Percentiles rank a stretch among this genome's conserved stretches.
These are phyloP conservation scores for Scytalidium sp. DNA, from an alignment of 2,329 filamentous ascomycete genomes.

Conservation along the genomic window DNA sequence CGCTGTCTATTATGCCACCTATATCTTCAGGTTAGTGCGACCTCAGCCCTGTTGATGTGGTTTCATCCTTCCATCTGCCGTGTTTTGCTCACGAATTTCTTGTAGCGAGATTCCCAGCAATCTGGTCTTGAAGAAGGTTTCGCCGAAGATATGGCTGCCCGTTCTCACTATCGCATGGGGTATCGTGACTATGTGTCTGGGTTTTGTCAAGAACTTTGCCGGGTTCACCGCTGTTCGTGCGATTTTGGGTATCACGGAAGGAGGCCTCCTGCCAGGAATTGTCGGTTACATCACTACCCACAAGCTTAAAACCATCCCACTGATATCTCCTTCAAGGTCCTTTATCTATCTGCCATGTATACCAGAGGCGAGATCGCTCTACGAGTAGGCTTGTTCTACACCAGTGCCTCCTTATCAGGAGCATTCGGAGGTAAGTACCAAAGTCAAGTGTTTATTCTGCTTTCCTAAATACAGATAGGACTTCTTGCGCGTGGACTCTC, in stretches of 20 bases:
- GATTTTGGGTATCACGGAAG: conserved; percentile 61
- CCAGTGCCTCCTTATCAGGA: conserved; percentile 61
- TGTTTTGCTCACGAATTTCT: neutral
- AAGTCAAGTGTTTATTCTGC: conserved; percentile 24
- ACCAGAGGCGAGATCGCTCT: conserved; percentile 38
- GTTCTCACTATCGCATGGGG: conserved; percentile 66
- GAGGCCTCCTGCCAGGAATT: conserved; percentile 64
- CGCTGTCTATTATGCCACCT: conserved; percentile 63
- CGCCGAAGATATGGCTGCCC: conserved; percentile 59
- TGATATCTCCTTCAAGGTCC: conserved; percentile 35
- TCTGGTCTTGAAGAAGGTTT: conserved; percentile 49
- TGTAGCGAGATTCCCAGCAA: conserved; percentile 53
- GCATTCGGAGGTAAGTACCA: conserved; percentile 43
- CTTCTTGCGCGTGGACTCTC: conserved; percentile 59
- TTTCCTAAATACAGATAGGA: neutral
- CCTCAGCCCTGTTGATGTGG: no score
- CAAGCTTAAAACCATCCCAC: conserved; percentile 4
- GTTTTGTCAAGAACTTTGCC: conserved; percentile 35
- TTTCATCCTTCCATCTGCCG: neutral
- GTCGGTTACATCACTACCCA: conserved; percentile 32
- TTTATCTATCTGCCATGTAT: conserved; percentile 64
- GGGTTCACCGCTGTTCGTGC: conserved; percentile 61
- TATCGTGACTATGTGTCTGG: conserved; percentile 62
- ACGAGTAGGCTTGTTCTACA: conserved; percentile 70
- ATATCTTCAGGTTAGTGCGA: conserved; percentile 51